Evolutionary conservation across 2,329 filamentous ascomycete genomes (phyloP).

Genomic region (Verticillium albo-atrum): DNA sequence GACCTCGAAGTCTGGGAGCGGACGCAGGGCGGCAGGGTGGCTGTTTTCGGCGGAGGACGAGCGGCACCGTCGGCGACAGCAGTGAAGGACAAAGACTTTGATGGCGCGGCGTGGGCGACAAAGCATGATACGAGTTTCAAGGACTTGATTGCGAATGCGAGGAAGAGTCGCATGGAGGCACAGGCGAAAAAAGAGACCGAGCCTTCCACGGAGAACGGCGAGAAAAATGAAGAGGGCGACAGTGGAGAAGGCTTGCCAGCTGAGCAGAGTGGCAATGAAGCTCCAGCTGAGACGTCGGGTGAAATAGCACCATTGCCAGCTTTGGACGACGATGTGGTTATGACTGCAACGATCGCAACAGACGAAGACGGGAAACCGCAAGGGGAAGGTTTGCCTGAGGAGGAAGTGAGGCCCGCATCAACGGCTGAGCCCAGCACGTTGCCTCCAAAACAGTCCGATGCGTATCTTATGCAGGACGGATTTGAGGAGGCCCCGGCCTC

Average conservation of each 20-base stretch:
- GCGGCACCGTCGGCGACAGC: slow-evolving; percentile 23
- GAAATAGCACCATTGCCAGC: neutral
- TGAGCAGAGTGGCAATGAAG: neutral
- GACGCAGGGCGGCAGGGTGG: slow-evolving; percentile 64
- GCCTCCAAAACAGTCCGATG: neutral
- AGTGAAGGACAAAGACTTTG: slow-evolving; percentile 88
- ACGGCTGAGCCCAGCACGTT: neutral
- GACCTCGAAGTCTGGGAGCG: slow-evolving; percentile 86
- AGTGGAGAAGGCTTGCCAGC: neutral
- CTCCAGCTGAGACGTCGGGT: neutral
- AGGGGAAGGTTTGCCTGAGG: neutral
- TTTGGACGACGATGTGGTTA: neutral
- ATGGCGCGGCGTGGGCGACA: slow-evolving; percentile 69
- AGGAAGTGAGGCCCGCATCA: neutral
- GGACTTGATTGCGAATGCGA: slow-evolving; percentile 73
- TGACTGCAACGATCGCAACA: neutral
- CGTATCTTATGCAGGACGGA: slow-evolving; percentile 7
- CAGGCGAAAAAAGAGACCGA: slow-evolving; percentile 20
- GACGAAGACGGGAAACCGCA: neutral
- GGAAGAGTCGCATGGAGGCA: slow-evolving; percentile 44
- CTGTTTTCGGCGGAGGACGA: slow-evolving; percentile 20
- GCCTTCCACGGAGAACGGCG: neutral
- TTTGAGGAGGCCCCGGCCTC: slow-evolving; percentile 5
- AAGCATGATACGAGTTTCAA: slow-evolving; percentile 73
- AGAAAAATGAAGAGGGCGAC: slow-evolving; percentile 9